Conservation (phyloP, 2,329 filamentous ascomycete species). For the Aschersonia sp. region DNA sequence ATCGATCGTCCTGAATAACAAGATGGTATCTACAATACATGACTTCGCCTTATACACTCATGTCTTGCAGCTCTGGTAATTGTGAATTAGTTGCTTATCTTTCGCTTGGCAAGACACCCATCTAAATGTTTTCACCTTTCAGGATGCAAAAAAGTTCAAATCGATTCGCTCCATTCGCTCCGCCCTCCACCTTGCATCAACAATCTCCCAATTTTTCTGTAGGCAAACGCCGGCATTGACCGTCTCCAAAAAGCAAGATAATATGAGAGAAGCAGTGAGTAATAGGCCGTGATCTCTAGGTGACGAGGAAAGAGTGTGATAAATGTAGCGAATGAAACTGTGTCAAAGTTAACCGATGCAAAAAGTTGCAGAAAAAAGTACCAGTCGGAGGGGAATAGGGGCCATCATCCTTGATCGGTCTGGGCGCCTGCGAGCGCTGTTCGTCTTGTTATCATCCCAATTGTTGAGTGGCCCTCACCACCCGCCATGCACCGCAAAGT, state of each 20-base stretch:
- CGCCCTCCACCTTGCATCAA: neutral
- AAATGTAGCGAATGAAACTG: neutral
- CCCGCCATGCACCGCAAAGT: too few species aligned
- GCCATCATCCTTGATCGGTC: too few species aligned
- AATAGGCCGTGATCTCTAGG: neutral
- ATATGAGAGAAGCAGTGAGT: neutral
- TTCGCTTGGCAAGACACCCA: neutral
- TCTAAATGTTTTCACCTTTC: neutral
- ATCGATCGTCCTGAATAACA: too few species aligned
- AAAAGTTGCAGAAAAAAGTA: too few species aligned
- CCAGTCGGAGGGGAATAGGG: too few species aligned
- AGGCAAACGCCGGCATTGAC: slow-evolving; percentile 1
- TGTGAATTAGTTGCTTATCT: neutral
- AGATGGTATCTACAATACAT: too few species aligned
- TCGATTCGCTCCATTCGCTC: neutral
- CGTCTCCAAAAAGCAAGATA: slow-evolving; percentile 3
- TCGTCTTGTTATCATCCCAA: too few species aligned
- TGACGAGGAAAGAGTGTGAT: neutral
- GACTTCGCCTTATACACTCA: too few species aligned
- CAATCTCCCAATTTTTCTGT: neutral
- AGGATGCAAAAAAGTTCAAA: neutral
- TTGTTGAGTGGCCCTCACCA: too few species aligned
- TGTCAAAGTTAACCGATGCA: neutral
- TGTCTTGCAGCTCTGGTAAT: neutral
- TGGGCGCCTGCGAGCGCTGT: too few species aligned